Conservation (phyloP, 139 green algal genomes). For the Mychonastes homosphaera region DNA sequence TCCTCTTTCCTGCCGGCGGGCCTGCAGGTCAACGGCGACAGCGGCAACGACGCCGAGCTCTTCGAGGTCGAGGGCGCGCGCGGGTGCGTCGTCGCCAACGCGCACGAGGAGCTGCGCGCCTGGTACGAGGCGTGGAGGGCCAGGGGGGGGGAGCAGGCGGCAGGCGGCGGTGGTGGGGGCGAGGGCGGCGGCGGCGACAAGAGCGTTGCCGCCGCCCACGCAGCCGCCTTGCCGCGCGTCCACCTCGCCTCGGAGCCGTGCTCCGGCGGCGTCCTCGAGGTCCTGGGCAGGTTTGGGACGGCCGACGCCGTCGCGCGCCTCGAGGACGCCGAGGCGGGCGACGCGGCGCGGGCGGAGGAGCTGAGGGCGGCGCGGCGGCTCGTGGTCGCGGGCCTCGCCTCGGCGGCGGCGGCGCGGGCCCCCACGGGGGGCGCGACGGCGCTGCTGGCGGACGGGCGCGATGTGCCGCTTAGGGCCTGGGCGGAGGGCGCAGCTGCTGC, state of each 20-base stretch:
- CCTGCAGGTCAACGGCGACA: constrained; percentile 84
- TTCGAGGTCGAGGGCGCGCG: constrained; percentile 64
- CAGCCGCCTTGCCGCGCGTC: constrained; percentile 1
- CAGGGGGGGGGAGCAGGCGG: constrained; percentile 11
- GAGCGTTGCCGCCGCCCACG: background rate
- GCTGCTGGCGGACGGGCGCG: too few species aligned
- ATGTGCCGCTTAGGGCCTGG: too few species aligned
- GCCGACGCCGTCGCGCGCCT: background rate
- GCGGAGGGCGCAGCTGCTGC: too few species aligned
- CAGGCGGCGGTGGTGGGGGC: background rate
- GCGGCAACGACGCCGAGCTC: constrained; percentile 87
- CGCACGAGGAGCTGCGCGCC: constrained; percentile 66
- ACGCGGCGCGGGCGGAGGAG: background rate
- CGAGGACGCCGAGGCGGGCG: background rate
- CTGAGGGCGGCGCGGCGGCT: background rate
- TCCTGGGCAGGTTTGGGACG: constrained; percentile 58
- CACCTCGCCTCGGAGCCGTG: constrained; percentile 54
- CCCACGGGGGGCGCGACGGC: background rate
- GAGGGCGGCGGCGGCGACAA: background rate
- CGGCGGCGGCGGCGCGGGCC: background rate
- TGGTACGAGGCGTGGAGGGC: constrained; percentile 39
- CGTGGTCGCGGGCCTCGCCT: background rate
- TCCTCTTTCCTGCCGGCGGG: background rate
- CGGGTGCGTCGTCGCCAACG: constrained; percentile 79
- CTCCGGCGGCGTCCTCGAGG: constrained; percentile 76